These are phyloP conservation scores for Cucumis sativus DNA, from an alignment of 306 rosid genomes.

Conservation along the genomic window DNA sequence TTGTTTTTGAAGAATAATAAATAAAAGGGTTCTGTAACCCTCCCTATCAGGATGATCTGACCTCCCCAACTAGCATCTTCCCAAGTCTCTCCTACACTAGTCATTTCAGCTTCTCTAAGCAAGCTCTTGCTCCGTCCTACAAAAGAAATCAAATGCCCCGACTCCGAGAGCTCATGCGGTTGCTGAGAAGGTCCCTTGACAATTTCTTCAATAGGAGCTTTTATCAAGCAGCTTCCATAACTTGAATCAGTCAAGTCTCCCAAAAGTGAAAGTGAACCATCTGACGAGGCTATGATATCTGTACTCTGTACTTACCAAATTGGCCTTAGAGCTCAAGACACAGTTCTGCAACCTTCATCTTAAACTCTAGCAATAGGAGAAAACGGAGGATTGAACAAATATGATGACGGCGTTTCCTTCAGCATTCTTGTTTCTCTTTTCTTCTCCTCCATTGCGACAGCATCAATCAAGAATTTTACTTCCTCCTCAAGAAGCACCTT, in stretches of 20 bases:
- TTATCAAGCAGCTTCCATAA: conserved; percentile 2
- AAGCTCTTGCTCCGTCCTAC: conserved; percentile 5
- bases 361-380: conserved; percentile 63
- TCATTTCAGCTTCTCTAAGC: conserved; percentile 15
- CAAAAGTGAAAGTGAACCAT: conserved; percentile 2
- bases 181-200: background rate
- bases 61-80: conserved; percentile 10
- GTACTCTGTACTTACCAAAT: conserved; percentile 5
- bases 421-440: conserved; percentile 30
- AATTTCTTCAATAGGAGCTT: conserved; percentile 9
- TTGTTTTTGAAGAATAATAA: conserved; percentile 5
- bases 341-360: background rate
- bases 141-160: background rate
- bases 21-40: conserved; percentile 25
- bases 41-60: conserved; percentile 4
- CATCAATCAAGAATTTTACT: conserved; percentile 40
- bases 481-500: conserved; percentile 71
- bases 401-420: conserved; percentile 48
- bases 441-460: conserved; percentile 42
- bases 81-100: background rate
- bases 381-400: conserved; percentile 55
- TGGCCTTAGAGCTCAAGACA: background rate
- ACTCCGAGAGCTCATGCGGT: background rate
- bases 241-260: conserved; percentile 4
- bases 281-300: conserved; percentile 2